Base-by-base conservation (phyloP, 116 monocot species). In the Cymodocea nodosa region DNA sequence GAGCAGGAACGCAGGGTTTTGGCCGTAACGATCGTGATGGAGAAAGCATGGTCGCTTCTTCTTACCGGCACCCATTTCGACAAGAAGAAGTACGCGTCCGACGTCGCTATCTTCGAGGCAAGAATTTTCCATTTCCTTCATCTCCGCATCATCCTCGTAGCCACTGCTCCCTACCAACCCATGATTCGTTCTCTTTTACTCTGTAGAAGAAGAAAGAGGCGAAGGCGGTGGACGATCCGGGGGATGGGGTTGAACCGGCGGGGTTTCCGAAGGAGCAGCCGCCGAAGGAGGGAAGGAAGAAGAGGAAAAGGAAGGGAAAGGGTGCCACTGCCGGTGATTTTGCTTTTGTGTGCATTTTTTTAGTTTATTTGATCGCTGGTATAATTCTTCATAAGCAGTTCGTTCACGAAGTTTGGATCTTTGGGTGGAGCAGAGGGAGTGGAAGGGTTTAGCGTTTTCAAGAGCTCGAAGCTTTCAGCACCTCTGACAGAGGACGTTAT, bases 41-140 rank as follows among this genome's bases (percentile, higher is more conserved):
- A 79, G 69, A 76, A 76, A 64, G 72, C 73, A 15, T 69, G 78
- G 53, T 76, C 84, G 17, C 18, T 77, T 34, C 94, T 94, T 48
- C 84, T 94, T 52, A 73, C 84, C 16, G 89, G 94, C 40, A 62
- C 84, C 25, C 86, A 65, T 14, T 78, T 94, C 68, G 77, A 89
- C 60, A 73, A 73, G 44, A 89, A 84, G 59, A 72, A 82, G 22
- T 89, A 89, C 71, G 71, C 86, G 19, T 30, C 71, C 9, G 87
- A 86, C 64, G 69, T 94, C 63, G 75, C 71, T 24, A 71, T 82
- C 51, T 89, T 94, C 72, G 49, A 82, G 77, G 78, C 48, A 75
- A 62, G 17, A 12, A 52, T 3, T 37, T 44, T 4, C 60, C 8
- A 49, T 23, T n/a, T 15, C 8, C 15, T 13, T 44, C 59, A 22